These are phyloP conservation scores for Metschnikowia gelsemii DNA, from an alignment of 805 yeast species.

Conservation along the genomic window DNA sequence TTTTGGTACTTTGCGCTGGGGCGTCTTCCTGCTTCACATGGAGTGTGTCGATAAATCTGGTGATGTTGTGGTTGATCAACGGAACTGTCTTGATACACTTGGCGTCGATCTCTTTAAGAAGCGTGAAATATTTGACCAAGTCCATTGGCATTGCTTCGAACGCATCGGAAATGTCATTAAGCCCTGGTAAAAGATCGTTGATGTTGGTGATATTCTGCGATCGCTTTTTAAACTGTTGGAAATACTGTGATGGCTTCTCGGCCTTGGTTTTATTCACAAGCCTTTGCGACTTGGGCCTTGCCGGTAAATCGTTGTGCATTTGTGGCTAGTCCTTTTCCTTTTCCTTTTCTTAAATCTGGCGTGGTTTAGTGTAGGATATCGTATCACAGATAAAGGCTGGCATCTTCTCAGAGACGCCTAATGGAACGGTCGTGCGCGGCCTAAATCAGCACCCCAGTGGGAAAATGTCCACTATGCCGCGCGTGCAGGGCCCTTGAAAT, in stretches of 20 bases:
- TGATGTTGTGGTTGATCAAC: slow-evolving; percentile 54
- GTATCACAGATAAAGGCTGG: neutral
- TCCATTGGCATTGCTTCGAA: slow-evolving; percentile 88
- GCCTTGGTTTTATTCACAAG: slow-evolving; percentile 25
- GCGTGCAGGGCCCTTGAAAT: no score
- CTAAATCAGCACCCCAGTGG: slow-evolving; percentile 2
- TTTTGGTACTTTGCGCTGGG: slow-evolving; percentile 20
- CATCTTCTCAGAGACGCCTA: neutral
- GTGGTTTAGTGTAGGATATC: neutral
- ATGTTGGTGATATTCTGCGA: slow-evolving; percentile 33
- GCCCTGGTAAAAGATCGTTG: slow-evolving; percentile 62
- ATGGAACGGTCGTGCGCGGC: slow-evolving; percentile 4
- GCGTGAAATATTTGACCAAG: slow-evolving; percentile 77
- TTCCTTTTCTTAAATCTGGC: neutral
- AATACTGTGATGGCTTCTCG: slow-evolving; percentile 26
- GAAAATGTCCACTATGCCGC: no score
- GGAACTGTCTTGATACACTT: slow-evolving; percentile 81
- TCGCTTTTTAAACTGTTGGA: slow-evolving; percentile 35
- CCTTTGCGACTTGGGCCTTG: slow-evolving; percentile 37
- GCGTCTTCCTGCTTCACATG: slow-evolving; percentile 18
- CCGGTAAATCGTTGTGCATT: slow-evolving; percentile 26
- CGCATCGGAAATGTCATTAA: slow-evolving; percentile 88
- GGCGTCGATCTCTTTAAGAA: slow-evolving; percentile 91
- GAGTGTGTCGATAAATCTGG: slow-evolving; percentile 40
- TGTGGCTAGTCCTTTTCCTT: slow-evolving; percentile 1